These are phyloP conservation scores for Eragrostis curvula DNA, from an alignment of 176 grass and related monocot genomes.

Conservation along the genomic window DNA sequence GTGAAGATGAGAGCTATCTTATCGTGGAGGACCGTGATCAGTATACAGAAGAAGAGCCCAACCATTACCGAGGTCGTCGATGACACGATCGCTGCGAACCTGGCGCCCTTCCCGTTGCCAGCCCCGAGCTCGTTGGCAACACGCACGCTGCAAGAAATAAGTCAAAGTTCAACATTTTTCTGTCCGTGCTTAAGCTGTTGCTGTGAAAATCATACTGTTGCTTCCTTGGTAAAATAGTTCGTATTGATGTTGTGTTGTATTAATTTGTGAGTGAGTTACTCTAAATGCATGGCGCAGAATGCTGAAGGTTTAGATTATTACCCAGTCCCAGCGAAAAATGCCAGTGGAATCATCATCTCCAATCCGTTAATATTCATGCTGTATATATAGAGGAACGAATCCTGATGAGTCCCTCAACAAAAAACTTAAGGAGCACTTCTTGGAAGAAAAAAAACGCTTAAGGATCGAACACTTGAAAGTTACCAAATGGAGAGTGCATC, in stretches of 20 bases:
- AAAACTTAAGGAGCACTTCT: too few species aligned
- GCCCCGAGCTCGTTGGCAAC: conserved; percentile 92
- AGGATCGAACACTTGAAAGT: too few species aligned
- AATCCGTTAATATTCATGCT: conserved; percentile 90
- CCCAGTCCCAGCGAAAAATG: conserved; percentile 88
- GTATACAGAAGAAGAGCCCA: conserved; percentile 76
- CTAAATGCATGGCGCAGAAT: too few species aligned
- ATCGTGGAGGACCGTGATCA: conserved; percentile 74
- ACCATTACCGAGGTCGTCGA: conserved; percentile 67
- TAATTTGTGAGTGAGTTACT: too few species aligned
- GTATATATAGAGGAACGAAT: background rate
- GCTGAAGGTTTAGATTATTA: conserved; percentile 9
- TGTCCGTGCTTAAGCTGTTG: too few species aligned
- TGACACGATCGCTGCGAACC: conserved; percentile 81
- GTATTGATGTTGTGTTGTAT: too few species aligned
- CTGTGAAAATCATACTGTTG: too few species aligned
- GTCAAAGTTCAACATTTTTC: too few species aligned
- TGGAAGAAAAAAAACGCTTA: too few species aligned
- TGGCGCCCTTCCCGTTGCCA: conserved; percentile 72
- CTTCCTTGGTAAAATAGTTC: too few species aligned
- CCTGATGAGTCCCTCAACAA: too few species aligned
- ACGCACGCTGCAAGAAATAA: conserved; percentile 51
- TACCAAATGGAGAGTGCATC: conserved; percentile 95
- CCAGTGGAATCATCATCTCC: conserved; percentile 94
- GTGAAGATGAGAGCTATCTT: conserved; percentile 85